Evolutionary conservation across 352 stramenopile genomes (phyloP).

Genomic region (Phytophthora tentaculata): DNA sequence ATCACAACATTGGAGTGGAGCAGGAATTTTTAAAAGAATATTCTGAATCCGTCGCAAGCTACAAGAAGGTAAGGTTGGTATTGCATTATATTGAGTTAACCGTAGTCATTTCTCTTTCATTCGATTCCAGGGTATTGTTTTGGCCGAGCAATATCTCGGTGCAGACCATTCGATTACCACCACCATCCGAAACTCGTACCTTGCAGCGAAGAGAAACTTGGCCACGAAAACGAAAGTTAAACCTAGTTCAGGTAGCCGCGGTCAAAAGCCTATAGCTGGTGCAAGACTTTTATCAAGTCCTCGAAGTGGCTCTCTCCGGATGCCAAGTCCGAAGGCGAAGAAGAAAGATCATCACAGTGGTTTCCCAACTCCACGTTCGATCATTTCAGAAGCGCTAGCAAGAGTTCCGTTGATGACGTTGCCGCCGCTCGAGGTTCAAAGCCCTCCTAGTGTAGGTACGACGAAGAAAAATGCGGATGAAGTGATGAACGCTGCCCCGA

Average conservation of each 20-base stretch:
- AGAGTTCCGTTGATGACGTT: conserved; percentile 46
- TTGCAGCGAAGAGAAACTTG: conserved; percentile 80
- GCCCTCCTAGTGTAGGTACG: conserved; percentile 15
- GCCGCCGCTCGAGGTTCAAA: conserved; percentile 39
- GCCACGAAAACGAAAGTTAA: conserved; percentile 20
- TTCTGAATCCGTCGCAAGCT: conserved; percentile 83
- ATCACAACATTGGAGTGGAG: conserved; percentile 96
- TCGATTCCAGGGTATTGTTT: conserved; percentile 70
- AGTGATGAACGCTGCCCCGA: no score
- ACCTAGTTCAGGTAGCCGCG: conserved; percentile 32
- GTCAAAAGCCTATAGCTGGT: conserved; percentile 34
- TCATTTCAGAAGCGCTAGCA: conserved; percentile 60
- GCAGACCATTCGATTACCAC: conserved; percentile 87
- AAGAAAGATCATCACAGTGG: conserved; percentile 33
- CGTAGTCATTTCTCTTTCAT: neutral
- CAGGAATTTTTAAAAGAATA: conserved; percentile 94
- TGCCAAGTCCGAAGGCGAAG: conserved; percentile 60
- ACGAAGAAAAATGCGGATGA: conserved; percentile 18
- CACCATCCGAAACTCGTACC: conserved; percentile 90
- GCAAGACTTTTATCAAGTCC: conserved; percentile 46
- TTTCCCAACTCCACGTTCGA: conserved; percentile 56
- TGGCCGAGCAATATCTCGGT: conserved; percentile 91
- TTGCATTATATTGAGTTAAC: neutral
- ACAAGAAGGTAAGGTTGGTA: conserved; percentile 69
- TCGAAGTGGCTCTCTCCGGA: conserved; percentile 37